Base-by-base conservation (phyloP, 371 early-diverging fungal genomes). In the Blakeslea trispora region DNA sequence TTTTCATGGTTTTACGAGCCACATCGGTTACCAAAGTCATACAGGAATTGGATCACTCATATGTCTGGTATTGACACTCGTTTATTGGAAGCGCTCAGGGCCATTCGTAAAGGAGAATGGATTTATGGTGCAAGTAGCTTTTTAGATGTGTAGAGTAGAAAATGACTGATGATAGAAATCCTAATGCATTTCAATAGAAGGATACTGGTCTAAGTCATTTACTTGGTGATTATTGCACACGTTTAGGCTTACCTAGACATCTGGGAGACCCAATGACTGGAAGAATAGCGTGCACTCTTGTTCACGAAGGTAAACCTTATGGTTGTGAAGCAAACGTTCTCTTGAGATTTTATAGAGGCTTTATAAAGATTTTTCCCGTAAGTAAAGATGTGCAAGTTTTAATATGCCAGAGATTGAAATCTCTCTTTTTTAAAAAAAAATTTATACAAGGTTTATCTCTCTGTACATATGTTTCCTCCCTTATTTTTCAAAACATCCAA, bases 1-100 rank as follows among this genome's bases (percentile, higher is more conserved):
- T 85, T 71, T 49, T 75, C 83, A 7, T 87, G 85, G 85, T 61
- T 87, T 42, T 86, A 75, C 59, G 81, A 68, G 24, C 81, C 82
- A 5, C 53, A 65, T 19, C 63, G 81, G n/a, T 40, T 83, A 41
- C 84, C 84, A 56, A 80, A 73, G 82, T 73, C 79, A 4, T 87
- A 87, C 53, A 78, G 75, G 5, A 63, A 66, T 23, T 87, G 87
- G 88, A 86, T 87, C 51, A 74, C 81, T 11, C 71, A 68, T 35
- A 85, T 87, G 86, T 59, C 82, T 18, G 71, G 75, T 40, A 81
- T 85, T 73, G 85, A 87, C 66, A 69, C 61, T 37, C 72, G 83
- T 44, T 40, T 86, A 40, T 35, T 84, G 47, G 61, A 69, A 21
- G 77, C 77, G 0, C 53, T 86, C 8, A 65, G 80, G 17, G 75